These are phyloP conservation scores for Pisolithus marmoratus DNA, from an alignment of 768 basidiomycete genomes.

Conservation along the genomic window DNA sequence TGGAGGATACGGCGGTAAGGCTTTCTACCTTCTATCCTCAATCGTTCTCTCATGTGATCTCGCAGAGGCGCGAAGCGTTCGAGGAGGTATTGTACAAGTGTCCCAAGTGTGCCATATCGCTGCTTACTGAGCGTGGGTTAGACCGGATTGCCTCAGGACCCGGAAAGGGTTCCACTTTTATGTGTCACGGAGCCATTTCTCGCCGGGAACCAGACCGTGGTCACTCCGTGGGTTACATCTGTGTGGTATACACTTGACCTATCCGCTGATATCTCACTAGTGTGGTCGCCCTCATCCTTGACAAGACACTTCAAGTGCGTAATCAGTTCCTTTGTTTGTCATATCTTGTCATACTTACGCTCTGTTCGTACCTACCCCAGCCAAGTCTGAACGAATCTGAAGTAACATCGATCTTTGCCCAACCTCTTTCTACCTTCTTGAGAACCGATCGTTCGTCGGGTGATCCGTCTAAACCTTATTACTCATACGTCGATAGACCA, in stretches of 20 bases:
- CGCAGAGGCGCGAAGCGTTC: constrained; percentile 78
- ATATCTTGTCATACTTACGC: neutral
- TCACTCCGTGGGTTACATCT: constrained; percentile 68
- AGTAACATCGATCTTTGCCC: constrained; percentile 79
- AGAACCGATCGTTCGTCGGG: constrained; percentile 48
- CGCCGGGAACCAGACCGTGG: constrained; percentile 63
- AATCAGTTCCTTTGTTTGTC: constrained; percentile 8
- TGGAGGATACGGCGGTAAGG: constrained; percentile 76
- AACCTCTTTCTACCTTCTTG: constrained; percentile 73
- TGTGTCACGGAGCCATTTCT: constrained; percentile 79
- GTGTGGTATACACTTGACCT: neutral
- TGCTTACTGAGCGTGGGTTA: constrained; percentile 22
- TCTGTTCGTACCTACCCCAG: constrained; percentile 28
- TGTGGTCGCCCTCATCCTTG: constrained; percentile 80
- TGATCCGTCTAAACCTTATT: constrained; percentile 48
- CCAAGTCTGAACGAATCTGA: constrained; percentile 77
- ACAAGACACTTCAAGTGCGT: constrained; percentile 62
- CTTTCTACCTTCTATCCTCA: neutral
- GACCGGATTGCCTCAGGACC: constrained; percentile 80
- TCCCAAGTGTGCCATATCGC: neutral
- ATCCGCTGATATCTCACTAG: constrained; percentile 31
- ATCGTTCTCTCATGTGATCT: neutral
- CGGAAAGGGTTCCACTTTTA: constrained; percentile 62
- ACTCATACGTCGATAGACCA: constrained; percentile 53
- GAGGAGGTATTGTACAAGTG: constrained; percentile 60